These are phyloP conservation scores for Colletotrichum sp. DNA, from an alignment of 2,329 filamentous ascomycete genomes.

Conservation along the genomic window DNA sequence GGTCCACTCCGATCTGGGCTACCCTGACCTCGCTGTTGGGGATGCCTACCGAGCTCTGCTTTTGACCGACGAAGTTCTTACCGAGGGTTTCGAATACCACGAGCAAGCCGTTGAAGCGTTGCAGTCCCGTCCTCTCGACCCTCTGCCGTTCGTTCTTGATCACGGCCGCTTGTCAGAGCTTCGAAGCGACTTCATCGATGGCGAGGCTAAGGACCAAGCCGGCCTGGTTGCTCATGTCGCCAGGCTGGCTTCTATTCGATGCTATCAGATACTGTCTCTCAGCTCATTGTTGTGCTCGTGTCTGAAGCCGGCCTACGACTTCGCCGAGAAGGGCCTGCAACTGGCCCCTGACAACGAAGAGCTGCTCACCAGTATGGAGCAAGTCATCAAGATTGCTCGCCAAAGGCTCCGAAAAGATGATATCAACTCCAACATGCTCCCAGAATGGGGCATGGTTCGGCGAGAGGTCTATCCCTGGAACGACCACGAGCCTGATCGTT, in stretches of 20 bases:
- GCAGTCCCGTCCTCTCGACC: conserved; percentile 37
- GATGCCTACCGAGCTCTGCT: conserved; percentile 93
- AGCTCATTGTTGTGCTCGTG: conserved; percentile 70
- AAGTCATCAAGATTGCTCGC: conserved; percentile 58
- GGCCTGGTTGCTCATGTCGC: conserved; percentile 46
- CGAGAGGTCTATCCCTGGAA: conserved; percentile 77
- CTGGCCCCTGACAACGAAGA: conserved; percentile 59
- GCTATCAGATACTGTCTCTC: conserved; percentile 63
- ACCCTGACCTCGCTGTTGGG: conserved; percentile 87
- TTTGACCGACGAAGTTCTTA: conserved; percentile 78
- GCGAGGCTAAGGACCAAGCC: conserved; percentile 36
- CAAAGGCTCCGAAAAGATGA: conserved; percentile 50
- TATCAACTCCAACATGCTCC: conserved; percentile 60
- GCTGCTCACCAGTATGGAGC: conserved; percentile 56
- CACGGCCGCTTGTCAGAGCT: conserved; percentile 40
- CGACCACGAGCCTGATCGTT: conserved; percentile 70
- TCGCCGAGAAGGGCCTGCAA: conserved; percentile 66
- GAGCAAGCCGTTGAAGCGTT: conserved; percentile 65
- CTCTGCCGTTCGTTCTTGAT: conserved; percentile 49
- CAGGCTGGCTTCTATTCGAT: conserved; percentile 56
- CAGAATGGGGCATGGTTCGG: conserved; percentile 73
- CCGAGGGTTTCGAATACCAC: conserved; percentile 85
- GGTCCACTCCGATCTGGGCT: conserved; percentile 76
- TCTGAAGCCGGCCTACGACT: conserved; percentile 69
- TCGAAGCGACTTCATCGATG: conserved; percentile 35